These are phyloP conservation scores for Leccinum angustisporum DNA, from an alignment of 1,284 basidiomycete species.

Conservation along the genomic window DNA sequence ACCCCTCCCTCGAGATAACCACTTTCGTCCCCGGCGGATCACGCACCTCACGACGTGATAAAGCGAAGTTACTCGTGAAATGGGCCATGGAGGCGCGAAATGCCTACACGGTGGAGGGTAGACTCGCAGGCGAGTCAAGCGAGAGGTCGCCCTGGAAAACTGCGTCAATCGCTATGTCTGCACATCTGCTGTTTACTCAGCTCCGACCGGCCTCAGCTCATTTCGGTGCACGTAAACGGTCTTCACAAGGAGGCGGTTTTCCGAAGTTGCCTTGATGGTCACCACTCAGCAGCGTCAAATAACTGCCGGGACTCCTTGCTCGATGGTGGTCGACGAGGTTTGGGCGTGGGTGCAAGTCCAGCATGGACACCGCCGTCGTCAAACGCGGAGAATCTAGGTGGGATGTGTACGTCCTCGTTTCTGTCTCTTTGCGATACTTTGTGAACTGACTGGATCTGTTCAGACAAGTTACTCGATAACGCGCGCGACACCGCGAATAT, in stretches of 20 bases:
- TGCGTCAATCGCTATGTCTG: slow-evolving; percentile 56
- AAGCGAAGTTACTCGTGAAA: slow-evolving; percentile 21
- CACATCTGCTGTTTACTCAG: slow-evolving; percentile 1
- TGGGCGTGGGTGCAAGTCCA: slow-evolving; percentile 80
- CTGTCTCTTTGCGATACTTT: not conserved
- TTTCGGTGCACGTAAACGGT: slow-evolving; percentile 78
- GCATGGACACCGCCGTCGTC: slow-evolving; percentile 72
- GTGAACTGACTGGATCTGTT: not conserved
- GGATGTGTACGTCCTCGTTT: slow-evolving; percentile 43
- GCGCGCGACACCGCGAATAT: slow-evolving; percentile 75
- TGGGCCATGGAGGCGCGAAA: slow-evolving; percentile 25
- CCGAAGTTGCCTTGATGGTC: not conserved
- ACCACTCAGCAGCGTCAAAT: too few species aligned
- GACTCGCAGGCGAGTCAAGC: slow-evolving; percentile 27
- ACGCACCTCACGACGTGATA: slow-evolving; percentile 35
- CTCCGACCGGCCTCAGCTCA: slow-evolving; percentile 53
- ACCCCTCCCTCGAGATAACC: slow-evolving; percentile 39
- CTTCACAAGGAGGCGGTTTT: slow-evolving; percentile 73
- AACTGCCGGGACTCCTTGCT: slow-evolving; percentile 50
- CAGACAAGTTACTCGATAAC: slow-evolving; percentile 68
- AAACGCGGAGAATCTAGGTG: slow-evolving; percentile 55
- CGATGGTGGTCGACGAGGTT: slow-evolving; percentile 62
- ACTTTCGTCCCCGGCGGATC: slow-evolving; percentile 2
- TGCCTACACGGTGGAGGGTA: slow-evolving; percentile 16
- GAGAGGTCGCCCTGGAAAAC: slow-evolving; percentile 50